Percentiles rank a stretch among this genome's conserved stretches.
phyloP scores from a whole-genome alignment of 148 eudicot species.

The Camellia sinensis region DNA sequence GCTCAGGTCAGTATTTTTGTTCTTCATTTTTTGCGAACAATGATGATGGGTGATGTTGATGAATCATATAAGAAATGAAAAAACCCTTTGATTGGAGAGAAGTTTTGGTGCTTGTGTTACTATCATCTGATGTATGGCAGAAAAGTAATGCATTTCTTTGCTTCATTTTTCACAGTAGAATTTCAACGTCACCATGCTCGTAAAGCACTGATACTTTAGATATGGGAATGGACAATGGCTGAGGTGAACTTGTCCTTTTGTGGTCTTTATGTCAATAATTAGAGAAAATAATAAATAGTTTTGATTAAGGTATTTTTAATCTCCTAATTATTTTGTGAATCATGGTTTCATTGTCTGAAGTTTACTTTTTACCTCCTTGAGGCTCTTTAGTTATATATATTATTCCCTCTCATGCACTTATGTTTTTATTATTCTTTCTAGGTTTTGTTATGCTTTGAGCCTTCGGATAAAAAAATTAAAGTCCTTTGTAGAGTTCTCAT shows the following conservation, averaged over 20 bases:
- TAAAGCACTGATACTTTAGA: not conserved
- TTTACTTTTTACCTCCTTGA: not conserved
- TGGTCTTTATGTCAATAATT: not conserved
- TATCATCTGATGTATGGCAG: not conserved
- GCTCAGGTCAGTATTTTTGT: conserved; percentile 58
- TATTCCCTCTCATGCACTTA: not conserved
- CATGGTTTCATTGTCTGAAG: not conserved
- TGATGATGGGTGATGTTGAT: not conserved
- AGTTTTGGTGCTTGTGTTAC: not conserved
- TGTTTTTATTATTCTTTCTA: not conserved
- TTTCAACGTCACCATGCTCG: not conserved
- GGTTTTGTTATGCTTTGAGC: not conserved
- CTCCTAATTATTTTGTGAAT: not conserved
- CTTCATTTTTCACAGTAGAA: conserved; percentile 2
- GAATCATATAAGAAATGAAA: not conserved
- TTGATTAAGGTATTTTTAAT: not conserved
- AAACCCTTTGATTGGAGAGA: not conserved
- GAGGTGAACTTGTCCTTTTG: not conserved
- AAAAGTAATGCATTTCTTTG: conserved; percentile 1
- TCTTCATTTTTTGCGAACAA: conserved; percentile 11
- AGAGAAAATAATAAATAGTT: not conserved
- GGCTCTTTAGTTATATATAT: no score
- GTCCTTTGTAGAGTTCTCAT: not conserved
- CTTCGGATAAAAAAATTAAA: not conserved
- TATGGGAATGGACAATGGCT: conserved; percentile 4